These are phyloP conservation scores for Xylaria sp. DNA, from an alignment of 2,329 filamentous ascomycete species.

Conservation along the genomic window DNA sequence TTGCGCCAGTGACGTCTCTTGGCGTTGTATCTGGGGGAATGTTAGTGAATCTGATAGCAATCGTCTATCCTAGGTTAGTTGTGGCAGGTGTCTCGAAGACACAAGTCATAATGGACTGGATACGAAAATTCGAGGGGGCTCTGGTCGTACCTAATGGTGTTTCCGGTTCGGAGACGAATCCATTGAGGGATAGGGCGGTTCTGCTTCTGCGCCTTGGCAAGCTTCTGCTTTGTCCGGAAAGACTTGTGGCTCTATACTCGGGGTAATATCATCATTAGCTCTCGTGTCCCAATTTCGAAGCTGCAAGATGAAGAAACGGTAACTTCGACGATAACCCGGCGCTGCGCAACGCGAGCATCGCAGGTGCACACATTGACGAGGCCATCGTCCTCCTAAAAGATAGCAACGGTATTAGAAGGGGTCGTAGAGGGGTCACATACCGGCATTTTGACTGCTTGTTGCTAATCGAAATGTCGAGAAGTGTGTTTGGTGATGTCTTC, in stretches of 20 bases:
- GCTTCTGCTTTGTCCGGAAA: slow-evolving; percentile 99
- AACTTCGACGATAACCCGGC: background rate
- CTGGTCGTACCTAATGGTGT: slow-evolving; percentile 93
- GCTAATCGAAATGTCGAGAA: slow-evolving; percentile 46
- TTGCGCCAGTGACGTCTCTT: slow-evolving; percentile 99
- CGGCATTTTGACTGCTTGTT: slow-evolving; percentile 49
- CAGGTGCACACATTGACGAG: background rate
- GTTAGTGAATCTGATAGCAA: slow-evolving; percentile 7
- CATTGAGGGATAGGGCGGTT: slow-evolving; percentile 99
- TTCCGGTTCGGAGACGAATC: slow-evolving; percentile 97
- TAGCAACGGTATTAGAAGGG: background rate
- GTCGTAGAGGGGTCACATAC: slow-evolving; percentile 39
- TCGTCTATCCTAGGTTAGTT: background rate
- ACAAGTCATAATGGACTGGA: slow-evolving; percentile 1
- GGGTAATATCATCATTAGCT: slow-evolving; percentile 27
- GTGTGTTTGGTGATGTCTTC: slow-evolving; percentile 39
- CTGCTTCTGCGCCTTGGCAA: slow-evolving; percentile 99
- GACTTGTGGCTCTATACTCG: slow-evolving; percentile 90
- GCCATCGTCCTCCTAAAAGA: background rate
- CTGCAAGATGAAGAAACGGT: background rate
- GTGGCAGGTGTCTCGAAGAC: background rate
- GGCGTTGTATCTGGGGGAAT: slow-evolving; percentile 85
- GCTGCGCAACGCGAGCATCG: background rate
- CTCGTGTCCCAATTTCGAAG: slow-evolving; percentile 1
- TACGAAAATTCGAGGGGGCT: background rate